phyloP scores from a whole-genome alignment of 2,329 filamentous ascomycete species.

The Diaporthe sp. region DNA sequence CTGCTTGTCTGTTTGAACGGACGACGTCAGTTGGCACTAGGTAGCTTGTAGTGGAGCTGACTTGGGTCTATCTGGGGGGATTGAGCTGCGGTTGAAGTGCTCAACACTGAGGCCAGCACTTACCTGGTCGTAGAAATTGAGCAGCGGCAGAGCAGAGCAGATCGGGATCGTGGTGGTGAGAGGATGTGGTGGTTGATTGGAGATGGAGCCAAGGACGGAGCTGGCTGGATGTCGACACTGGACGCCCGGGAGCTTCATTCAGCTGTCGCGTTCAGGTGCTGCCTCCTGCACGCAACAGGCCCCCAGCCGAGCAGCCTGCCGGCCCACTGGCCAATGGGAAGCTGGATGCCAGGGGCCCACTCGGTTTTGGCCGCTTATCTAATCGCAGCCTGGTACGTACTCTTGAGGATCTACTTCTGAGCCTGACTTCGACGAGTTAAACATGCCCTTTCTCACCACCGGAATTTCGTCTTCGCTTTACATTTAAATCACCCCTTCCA shows the following conservation, averaged over 20 bases:
- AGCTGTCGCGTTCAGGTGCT: slow-evolving; percentile 50
- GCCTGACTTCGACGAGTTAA: neutral
- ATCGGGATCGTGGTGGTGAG: slow-evolving; percentile 38
- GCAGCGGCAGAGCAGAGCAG: neutral
- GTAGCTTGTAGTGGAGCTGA: slow-evolving; percentile 30
- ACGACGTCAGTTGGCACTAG: slow-evolving; percentile 34
- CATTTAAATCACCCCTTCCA: too few species aligned
- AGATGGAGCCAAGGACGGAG: neutral
- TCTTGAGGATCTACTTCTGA: neutral
- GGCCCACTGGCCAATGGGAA: slow-evolving; percentile 18
- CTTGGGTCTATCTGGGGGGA: neutral
- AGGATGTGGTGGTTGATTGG: slow-evolving; percentile 1
- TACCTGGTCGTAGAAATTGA: neutral
- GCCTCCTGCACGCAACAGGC: slow-evolving; percentile 42
- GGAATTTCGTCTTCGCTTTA: neutral
- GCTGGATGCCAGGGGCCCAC: neutral
- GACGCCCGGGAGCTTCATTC: slow-evolving; percentile 44
- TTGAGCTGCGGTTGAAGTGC: neutral
- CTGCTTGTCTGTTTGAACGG: slow-evolving; percentile 25
- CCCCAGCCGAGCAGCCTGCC: slow-evolving; percentile 12
- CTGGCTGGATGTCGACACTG: neutral
- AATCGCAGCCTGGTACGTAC: slow-evolving; percentile 13
- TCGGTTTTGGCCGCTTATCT: neutral
- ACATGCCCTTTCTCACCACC: neutral
- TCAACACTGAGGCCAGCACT: neutral